Base-by-base conservation (phyloP, 768 basidiomycete species). In the Wakefieldia striispora region DNA sequence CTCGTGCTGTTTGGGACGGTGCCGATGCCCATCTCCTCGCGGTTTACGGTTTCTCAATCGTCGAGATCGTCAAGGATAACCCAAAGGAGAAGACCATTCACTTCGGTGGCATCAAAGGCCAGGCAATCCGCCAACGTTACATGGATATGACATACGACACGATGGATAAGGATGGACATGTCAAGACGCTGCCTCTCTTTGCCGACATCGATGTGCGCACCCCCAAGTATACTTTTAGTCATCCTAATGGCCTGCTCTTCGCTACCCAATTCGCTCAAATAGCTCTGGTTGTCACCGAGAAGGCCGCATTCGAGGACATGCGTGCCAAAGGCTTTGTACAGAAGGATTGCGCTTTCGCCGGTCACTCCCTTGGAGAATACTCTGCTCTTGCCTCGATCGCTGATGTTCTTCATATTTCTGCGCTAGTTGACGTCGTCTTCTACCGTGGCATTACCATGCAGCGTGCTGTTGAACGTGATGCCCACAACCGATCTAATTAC, bases 391-490 rank as follows among this genome's bases (percentile, higher is more conserved):
- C 97, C 2, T 95, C 95, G 9, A 97, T 99, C 59, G 95, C 95
- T 21, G 95, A 95, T 67, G 91, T 97, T 45, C 82, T 98, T 31
- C 90, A 92, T 40, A 92, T 98, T 59, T 92, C 95, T 17, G 84
- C 92, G 2, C 84, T 98, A 41, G 92, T 95, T 62, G 97, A 99
- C 58, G 91, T 99, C 62, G 95, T 99, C 23, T 99, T 99, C 80
- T 99, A 97, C 71, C 92, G 97, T 67, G 97, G 97, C 60, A 95
- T 99, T 65, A 99, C 97, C 31, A 99, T 98, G 97, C 97, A 98
- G 65, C 92, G 97, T 20, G 97, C 97, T 23, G 97, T 99, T 50
- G 93, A 97, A 70, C 91, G 97, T 27, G 97, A 99, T 64, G 76
- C 86, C 2, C 76, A 89, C 49, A 95, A 95, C 62, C 83, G 97